Base-by-base conservation (phyloP, 345 rosid species). In the Lumnitzera littorea region DNA sequence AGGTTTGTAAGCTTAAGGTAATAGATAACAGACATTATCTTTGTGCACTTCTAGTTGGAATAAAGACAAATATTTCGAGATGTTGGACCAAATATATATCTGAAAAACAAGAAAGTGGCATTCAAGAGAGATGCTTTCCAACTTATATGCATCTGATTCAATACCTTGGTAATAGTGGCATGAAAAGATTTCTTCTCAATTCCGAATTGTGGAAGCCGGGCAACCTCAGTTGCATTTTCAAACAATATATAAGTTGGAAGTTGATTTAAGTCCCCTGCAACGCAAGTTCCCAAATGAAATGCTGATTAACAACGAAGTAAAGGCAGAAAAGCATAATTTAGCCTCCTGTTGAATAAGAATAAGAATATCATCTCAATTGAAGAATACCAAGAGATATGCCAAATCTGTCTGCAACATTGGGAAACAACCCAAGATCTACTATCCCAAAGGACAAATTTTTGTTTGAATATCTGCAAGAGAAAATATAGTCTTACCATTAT, bases 351-450 rank as follows among this genome's bases (percentile, higher is more conserved):
- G 10, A 13, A 15, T 8, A 46, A 6, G n/a, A 54, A 2, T 36
- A n/a, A 13, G 47, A 50, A 15, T 14, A 48, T 36, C 10, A 36
- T 6, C 43, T 36, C 43, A 36, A 36, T 9, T 14, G 24, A 1
- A 15, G 17, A 56, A 36, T 91, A 15, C 86, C 83, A 24, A 87
- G 88, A 69, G 92, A 85, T 70, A 91, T 89, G 74, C 96, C 96
- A 74, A 89, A 87, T 65, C 74, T 83, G 57, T 80, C 91, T 24
- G 96, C 92, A 62, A 85, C 80, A 76, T 89, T 87, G 66, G 98
- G 91, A 68, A 91, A 91, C 60, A 91, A 89, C 68, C 96, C 96
- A 48, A 91, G 87, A 77, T 91, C 98, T 36, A 91, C 76, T 51
- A 77, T 82, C 64, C 92, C 98, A 27, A 91, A 91, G 51, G 96